phyloP scores from a whole-genome alignment of 768 basidiomycete species.

The Xanthoconium stramineum region DNA sequence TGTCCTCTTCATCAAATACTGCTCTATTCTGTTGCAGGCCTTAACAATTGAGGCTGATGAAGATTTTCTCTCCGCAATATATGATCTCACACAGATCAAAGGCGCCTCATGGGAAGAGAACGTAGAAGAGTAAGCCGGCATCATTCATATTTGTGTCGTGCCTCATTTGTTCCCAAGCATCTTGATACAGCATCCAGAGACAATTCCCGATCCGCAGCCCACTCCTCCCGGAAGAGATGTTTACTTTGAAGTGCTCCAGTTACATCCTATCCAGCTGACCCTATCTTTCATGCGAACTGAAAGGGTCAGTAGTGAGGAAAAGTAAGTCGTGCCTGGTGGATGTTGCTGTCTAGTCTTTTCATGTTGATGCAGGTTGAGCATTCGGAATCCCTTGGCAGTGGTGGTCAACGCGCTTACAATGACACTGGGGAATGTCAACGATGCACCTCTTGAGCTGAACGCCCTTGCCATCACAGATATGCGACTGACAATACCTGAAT shows the following conservation, averaged over 20 bases:
- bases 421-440: constrained; percentile 96
- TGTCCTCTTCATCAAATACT: constrained; percentile 97
- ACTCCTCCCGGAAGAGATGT: constrained; percentile 71
- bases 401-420: constrained; percentile 93
- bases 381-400: constrained; percentile 89
- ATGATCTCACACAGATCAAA: constrained; percentile 88
- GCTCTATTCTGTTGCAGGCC: constrained; percentile 89
- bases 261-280: constrained; percentile 90
- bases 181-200: constrained; percentile 66
- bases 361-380: constrained; percentile 50
- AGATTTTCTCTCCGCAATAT: constrained; percentile 88
- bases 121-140: constrained; percentile 60
- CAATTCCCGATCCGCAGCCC: constrained; percentile 67
- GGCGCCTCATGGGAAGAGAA: constrained; percentile 88
- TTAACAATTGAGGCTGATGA: constrained; percentile 97
- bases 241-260: constrained; percentile 93
- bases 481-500: constrained; percentile 79
- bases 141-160: background rate
- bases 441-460: constrained; percentile 91
- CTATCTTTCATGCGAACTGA: constrained; percentile 98
- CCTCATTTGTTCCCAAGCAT: constrained; percentile 42
- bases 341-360: constrained; percentile 1
- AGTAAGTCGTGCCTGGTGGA: constrained; percentile 50
- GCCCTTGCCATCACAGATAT: constrained; percentile 93
- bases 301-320: constrained; percentile 86